Conservation (phyloP, 1,284 basidiomycete genomes). For the Afroboletus lepidellus region DNA sequence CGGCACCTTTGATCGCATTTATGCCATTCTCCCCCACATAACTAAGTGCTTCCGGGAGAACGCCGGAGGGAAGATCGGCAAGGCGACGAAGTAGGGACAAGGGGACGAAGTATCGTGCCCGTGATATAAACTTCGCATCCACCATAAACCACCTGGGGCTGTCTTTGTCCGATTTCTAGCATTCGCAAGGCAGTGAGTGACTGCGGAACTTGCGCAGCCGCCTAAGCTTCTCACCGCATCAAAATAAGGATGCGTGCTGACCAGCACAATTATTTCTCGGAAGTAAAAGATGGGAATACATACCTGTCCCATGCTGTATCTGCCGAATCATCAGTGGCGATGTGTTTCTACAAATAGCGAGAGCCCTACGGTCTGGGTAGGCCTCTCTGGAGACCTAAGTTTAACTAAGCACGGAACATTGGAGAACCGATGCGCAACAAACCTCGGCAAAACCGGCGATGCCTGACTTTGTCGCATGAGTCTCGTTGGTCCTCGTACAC, state of each 20-base stretch:
- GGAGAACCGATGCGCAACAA: constrained; percentile 17
- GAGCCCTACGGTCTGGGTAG: constrained; percentile 82
- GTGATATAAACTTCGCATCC: constrained; percentile 70
- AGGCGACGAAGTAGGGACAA: constrained; percentile 74
- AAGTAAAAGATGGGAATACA: constrained; percentile 28
- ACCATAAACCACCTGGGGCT: constrained; percentile 95
- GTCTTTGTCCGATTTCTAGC: constrained; percentile 71
- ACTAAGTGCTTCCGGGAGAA: constrained; percentile 52
- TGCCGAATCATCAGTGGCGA: constrained; percentile 34
- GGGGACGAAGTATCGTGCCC: constrained; percentile 75
- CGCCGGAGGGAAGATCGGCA: constrained; percentile 36
- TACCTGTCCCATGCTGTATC: constrained; percentile 89
- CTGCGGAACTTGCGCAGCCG: constrained; percentile 1
- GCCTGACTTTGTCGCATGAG: constrained; percentile 45
- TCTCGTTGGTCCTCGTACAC: neutral
- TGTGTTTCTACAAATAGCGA: constrained; percentile 5
- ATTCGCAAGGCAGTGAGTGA: constrained; percentile 2
- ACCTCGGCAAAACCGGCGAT: constrained; percentile 85
- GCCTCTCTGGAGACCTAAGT: constrained; percentile 75
- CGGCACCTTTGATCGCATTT: constrained; percentile 58
- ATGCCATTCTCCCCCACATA: constrained; percentile 66
- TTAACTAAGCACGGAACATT: constrained; percentile 4
- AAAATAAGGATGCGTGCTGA: constrained; percentile 81
- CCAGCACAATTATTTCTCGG: constrained; percentile 5
- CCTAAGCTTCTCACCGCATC: constrained; percentile 57